These are phyloP conservation scores for Cicer bijugum DNA, from an alignment of 306 rosid genomes.

Conservation along the genomic window DNA sequence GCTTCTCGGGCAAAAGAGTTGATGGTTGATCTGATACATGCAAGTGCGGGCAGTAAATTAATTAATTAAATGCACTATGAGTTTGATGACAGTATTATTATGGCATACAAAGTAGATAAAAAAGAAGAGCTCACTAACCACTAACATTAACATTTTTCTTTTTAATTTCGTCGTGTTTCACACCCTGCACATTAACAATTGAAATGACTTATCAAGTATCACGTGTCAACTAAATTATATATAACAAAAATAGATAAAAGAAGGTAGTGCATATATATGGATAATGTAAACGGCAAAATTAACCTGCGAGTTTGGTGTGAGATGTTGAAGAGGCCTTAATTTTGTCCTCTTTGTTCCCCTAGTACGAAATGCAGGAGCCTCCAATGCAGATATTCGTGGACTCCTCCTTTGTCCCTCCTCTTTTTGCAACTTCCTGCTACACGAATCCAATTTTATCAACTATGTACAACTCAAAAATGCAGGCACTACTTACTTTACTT, in stretches of 20 bases:
- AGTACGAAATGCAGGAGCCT: constrained; percentile 55
- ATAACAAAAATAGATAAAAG: no score
- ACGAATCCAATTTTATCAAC: constrained; percentile 29
- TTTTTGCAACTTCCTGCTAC: constrained; percentile 48
- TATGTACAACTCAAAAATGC: neutral
- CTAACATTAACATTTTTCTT: constrained; percentile 42
- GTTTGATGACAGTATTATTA: neutral
- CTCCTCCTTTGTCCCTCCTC: constrained; percentile 63
- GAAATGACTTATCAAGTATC: constrained; percentile 23
- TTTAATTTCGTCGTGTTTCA: constrained; percentile 40
- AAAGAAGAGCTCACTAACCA: constrained; percentile 36
- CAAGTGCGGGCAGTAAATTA: constrained; percentile 15
- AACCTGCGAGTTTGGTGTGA: constrained; percentile 45
- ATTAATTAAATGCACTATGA: constrained; percentile 18
- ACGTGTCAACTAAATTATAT: neutral
- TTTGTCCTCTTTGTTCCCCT: constrained; percentile 54
- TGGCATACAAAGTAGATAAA: neutral
- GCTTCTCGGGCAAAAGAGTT: constrained; percentile 56
- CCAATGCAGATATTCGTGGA: constrained; percentile 56
- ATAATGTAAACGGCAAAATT: neutral
- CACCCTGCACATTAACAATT: constrained; percentile 47
- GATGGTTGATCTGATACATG: constrained; percentile 49
- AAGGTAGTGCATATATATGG: neutral
- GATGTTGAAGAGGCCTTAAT: constrained; percentile 44
- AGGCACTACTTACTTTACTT: neutral